Base-by-base conservation (phyloP, 257 asterid genomes). In the Capsicum pubescens region DNA sequence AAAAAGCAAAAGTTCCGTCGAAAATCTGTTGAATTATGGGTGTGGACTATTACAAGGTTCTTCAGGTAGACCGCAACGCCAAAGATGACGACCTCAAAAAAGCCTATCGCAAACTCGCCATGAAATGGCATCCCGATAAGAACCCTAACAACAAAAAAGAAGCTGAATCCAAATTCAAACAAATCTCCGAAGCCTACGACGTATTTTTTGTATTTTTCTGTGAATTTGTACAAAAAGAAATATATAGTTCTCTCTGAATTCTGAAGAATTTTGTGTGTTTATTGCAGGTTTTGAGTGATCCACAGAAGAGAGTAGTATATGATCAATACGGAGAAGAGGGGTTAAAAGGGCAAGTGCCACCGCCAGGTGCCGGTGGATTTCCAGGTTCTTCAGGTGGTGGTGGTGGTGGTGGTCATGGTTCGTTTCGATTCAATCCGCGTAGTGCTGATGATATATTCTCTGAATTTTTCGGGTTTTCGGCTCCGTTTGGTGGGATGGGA, bases 71-170 rank as follows among this genome's bases (percentile, higher is more conserved):
- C 67, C 84, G 90, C 57, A 87, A 82, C 76, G 93, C 93, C 36
- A 91, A 84, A 60, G 97, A 93, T 13, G 95, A 93, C 16, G 95
- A 91, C 87, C 90, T 93, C 83, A 93, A 93, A 85, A 93, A 90
- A 87, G 93, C 97, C 44, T 91, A 92, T 70, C 90, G 96, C 7
- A 92, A 90, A 71, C 90, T 92, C 60, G 94, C 94, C 70, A 92
- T 92, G 94, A 92, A 92, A 82, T 92, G 96, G 96, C 94, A 92
- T 9, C 96, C 96, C 26, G 96, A 91, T 81, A 92, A 92, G 76
- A 92, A 92, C 90, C 94, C 97, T 84, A 90, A 85, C 86, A 92
- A 85, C 86, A 92, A 91, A 63, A 91, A 90, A 32, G 93, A 86
- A 14, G 94, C 97, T 61, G 97, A 91, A 78, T 88, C 94, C 85